Evolutionary conservation across 306 rosid species (phyloP).

Genomic region (Prunus davidiana): DNA sequence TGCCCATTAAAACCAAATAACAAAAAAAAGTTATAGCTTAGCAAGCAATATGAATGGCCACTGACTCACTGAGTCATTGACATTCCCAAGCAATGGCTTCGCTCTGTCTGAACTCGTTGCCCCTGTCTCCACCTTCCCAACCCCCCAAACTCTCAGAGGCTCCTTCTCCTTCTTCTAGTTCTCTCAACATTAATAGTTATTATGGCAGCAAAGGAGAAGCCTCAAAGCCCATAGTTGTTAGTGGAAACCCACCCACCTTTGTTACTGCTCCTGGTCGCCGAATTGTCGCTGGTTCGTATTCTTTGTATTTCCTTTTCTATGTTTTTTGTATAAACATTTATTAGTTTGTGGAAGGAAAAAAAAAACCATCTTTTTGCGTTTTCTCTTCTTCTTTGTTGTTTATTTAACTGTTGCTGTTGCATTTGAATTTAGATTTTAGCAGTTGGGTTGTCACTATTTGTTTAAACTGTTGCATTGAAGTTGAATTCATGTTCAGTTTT

Average conservation of each 20-base stretch:
- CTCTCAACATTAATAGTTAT: constrained; percentile 32
- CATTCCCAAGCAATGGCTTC: constrained; percentile 55
- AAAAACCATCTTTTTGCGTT: background rate
- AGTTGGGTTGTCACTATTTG: background rate
- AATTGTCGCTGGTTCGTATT: constrained; percentile 76
- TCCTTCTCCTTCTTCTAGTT: constrained; percentile 33
- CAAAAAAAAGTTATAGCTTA: background rate
- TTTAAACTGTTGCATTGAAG: background rate
- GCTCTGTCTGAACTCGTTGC: constrained; percentile 54
- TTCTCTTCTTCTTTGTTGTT: background rate
- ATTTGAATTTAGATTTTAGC: background rate
- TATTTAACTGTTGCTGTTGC: background rate
- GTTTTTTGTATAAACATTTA: background rate
- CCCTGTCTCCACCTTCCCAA: constrained; percentile 51
- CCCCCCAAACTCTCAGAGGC: constrained; percentile 45
- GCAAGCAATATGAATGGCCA: constrained; percentile 1
- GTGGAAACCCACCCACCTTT: constrained; percentile 83
- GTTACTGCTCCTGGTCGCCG: constrained; percentile 96
- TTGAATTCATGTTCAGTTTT: background rate
- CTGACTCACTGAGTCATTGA: background rate
- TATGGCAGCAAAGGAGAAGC: constrained; percentile 11
- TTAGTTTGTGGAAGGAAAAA: background rate
- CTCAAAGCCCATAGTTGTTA: constrained; percentile 71
- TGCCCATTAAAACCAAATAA: background rate
- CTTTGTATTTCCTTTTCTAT: background rate